A percentile compares a stretch with the other conserved stretches of the same genome.
phyloP scores from a whole-genome alignment of 257 asterid species.

The Przewalskia tangutica region DNA sequence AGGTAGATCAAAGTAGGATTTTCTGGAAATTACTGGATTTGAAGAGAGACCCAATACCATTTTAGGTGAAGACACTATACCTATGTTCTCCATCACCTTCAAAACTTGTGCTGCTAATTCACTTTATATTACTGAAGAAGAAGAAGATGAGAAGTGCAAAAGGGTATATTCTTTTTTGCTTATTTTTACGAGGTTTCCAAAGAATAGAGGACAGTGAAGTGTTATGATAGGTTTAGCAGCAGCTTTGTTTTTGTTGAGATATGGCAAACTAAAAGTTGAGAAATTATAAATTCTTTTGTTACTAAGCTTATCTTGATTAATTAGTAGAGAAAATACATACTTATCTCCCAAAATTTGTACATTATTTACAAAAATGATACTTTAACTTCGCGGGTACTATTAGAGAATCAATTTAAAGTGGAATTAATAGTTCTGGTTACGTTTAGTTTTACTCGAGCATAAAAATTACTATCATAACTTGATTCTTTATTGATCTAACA shows the following conservation, averaged over 20 bases:
- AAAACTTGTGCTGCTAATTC: neutral
- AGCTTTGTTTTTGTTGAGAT: neutral
- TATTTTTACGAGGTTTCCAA: neutral
- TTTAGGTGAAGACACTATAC: constrained; percentile 62
- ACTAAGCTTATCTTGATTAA: no score
- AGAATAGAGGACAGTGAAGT: neutral
- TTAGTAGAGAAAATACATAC: no score
- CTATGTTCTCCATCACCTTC: constrained; percentile 47
- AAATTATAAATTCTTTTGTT: no score
- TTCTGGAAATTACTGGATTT: constrained; percentile 32
- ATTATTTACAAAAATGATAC: no score
- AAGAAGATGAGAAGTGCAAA: neutral
- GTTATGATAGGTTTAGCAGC: constrained; percentile 1
- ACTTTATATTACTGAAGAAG: neutral
- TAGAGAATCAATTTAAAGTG: no score
- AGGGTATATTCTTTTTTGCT: neutral
- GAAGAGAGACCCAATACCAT: constrained; percentile 47
- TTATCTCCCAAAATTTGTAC: no score
- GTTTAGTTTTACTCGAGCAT: no score
- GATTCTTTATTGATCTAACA: no score
- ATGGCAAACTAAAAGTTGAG: no score
- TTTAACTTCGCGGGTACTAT: no score
- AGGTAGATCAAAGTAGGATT: constrained; percentile 44
- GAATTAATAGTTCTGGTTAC: no score
- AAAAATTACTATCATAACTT: no score